Base-by-base conservation (phyloP, 345 rosid species). In the Rhodamnia rubescens region DNA sequence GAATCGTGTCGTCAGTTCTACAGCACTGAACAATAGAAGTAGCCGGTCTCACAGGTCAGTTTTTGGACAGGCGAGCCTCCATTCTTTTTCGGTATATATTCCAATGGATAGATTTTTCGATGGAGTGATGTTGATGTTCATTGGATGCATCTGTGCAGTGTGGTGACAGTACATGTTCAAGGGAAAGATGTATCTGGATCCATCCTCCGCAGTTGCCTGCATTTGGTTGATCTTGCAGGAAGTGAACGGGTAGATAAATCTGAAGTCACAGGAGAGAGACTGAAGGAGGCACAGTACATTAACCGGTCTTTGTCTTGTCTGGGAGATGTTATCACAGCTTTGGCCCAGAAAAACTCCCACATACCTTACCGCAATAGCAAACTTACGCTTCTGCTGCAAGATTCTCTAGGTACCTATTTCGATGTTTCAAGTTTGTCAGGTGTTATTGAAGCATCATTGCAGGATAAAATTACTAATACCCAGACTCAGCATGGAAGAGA, bases 291-390 rank as follows among this genome's bases (percentile, higher is more conserved):
- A 57, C 98, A 92, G 83, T 92, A 92, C 85, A 97, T 97, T 82
- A 97, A 97, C 85, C 96, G 94, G 90, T 96, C 99, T 44, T 96
- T 97, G 64, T 95, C 98, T 88, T 95, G 98, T 90, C 91, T 97
- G 15, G 99, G 96, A 89, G 99, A 97, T 91, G 98, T 96, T 14
- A 93, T 97, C 83, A 88, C 96, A 58, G 95, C 99, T 82, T 92
- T 97, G 92, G 94, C 98, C 57, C 98, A 94, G 87, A 97, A 91
- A 92, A 96, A 90, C 51, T 91, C 98, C 86, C 95, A 97, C 90
- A 88, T 97, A 85, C 99, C 99, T 56, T 97, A 97, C 91, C 87
- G 98, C 83, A 95, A 97, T 93, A 97, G 99, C 98, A 97, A 97
- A 86, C 95, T 97, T 84, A 97, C 98, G 6, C 98, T 94, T 84